Conservation (phyloP, 1,284 basidiomycete species). For the Pisolithus thermaeus region DNA sequence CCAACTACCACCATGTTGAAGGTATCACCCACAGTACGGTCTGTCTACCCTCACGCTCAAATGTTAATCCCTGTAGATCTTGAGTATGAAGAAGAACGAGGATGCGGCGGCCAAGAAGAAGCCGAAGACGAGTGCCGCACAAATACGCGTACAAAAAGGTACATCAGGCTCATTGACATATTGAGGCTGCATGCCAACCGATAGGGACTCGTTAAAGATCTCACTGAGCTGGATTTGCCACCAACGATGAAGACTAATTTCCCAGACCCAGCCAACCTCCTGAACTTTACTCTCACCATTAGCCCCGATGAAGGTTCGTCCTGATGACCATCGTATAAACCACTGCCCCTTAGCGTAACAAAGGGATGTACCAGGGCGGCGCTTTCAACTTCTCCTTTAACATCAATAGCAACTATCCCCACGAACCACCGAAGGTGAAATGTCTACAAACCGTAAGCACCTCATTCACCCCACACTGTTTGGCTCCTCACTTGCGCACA, state of each 20-base stretch:
- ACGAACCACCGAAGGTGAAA: conserved; percentile 98
- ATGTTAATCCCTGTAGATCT: conserved; percentile 61
- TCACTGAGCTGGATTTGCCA: conserved; percentile 96
- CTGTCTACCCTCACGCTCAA: conserved; percentile 5
- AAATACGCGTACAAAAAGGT: conserved; percentile 99
- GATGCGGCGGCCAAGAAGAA: conserved; percentile 92
- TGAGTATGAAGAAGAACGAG: conserved; percentile 97
- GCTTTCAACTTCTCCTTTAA: conserved; percentile 90
- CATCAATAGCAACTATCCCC: conserved; percentile 98
- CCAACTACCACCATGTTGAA: conserved; percentile 35
- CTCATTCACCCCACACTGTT: not conserved
- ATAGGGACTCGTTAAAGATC: conserved; percentile 49
- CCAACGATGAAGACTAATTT: conserved; percentile 95
- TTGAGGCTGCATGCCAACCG: conserved; percentile 1
- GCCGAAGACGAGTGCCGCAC: conserved; percentile 95
- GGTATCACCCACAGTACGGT: conserved; percentile 13
- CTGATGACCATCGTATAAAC: conserved; percentile 6
- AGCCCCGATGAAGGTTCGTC: conserved; percentile 89
- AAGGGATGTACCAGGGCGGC: conserved; percentile 98
- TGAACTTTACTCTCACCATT: conserved; percentile 95
- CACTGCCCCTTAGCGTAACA: conserved; percentile 1
- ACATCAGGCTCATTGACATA: conserved; percentile 6
- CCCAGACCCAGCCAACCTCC: conserved; percentile 86
- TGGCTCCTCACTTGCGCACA: conserved; percentile 28
- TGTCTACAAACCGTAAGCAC: conserved; percentile 84